Evolutionary conservation across 768 basidiomycete genomes (phyloP), one percentile per base, ranked within the genome.

Genomic region (Phaeotremella skinneri): DNA sequence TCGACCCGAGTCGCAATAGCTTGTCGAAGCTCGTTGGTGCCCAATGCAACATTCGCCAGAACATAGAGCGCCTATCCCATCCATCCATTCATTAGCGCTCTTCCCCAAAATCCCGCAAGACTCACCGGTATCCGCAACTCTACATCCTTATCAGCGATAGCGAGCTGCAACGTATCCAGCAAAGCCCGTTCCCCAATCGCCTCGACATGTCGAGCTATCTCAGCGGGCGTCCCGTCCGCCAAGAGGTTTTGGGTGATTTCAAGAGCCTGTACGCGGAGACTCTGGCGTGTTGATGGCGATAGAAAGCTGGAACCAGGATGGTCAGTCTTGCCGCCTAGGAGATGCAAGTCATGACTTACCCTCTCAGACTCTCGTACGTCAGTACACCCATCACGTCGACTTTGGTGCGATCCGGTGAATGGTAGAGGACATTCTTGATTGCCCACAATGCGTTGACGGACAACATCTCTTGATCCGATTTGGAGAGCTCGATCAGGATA

Each of bases 401-500:
- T 76, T 90, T 91, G 51, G 83, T 83, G 42, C 81, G 80, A n/a
- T 79, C 76, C 2, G 77, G 78, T 31, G 85, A 83, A 68, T 85
- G 86, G 72, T 83, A 83, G 1, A 90, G 72, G n/a, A 90, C 71
- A 68, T 93, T 96, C 74, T 90, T 91, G 32, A 92, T 76, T 0
- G 87, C 87, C 91, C 91, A 93, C n/a, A 93, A 70, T 0, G 87
- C 84, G 61, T 85, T 90, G 27, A 87, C 72, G 5, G 84, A 79
- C 5, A 91, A 79, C 0, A 81, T 80, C 7, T 81, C 79, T 59
- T 89, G 85, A 0, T 79, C 79, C 6, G 79, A 79, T 26, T 79
- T 74, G 2, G 87, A 74, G 1, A 91, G 78, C 49, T 82, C 79
- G 27, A 86, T 82, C 7, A 93, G 79, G 1, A 88, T 78, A 1